phyloP scores from a whole-genome alignment of 2,329 filamentous ascomycete genomes.

The Phialemoniopsis sp. region DNA sequence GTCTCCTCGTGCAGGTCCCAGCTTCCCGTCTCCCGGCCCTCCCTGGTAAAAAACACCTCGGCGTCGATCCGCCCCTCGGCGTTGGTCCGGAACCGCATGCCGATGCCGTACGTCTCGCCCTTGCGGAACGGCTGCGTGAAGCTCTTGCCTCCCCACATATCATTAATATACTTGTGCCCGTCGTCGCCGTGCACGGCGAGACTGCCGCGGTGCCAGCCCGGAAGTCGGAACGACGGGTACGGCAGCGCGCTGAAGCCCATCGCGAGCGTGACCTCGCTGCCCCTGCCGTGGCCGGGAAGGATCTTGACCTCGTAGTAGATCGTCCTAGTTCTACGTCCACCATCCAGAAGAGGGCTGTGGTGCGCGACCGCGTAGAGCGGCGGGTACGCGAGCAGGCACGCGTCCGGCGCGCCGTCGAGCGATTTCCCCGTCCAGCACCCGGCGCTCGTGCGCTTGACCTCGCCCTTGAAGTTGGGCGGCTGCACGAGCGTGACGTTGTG shows the following conservation, averaged over 20 bases:
- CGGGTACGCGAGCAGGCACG: slow-evolving; percentile 61
- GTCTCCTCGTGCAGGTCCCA: slow-evolving; percentile 77
- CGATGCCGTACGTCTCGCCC: slow-evolving; percentile 67
- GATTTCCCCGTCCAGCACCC: slow-evolving; percentile 48
- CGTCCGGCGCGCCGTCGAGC: slow-evolving; percentile 48
- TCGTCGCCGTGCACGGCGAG: slow-evolving; percentile 78
- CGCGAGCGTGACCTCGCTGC: slow-evolving; percentile 47
- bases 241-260: slow-evolving; percentile 70
- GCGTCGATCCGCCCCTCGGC: slow-evolving; percentile 32
- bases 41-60: slow-evolving; percentile 66
- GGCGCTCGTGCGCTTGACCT: slow-evolving; percentile 35
- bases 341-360: slow-evolving; percentile 48
- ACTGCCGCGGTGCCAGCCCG: slow-evolving; percentile 75
- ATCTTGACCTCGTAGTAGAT: slow-evolving; percentile 72
- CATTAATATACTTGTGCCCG: slow-evolving; percentile 71
- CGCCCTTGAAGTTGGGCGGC: slow-evolving; percentile 42
- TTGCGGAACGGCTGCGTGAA: slow-evolving; percentile 61
- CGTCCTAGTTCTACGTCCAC: slow-evolving; percentile 30
- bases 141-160: slow-evolving; percentile 66
- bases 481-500: slow-evolving; percentile 52
- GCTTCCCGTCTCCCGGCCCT: slow-evolving; percentile 53
- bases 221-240: slow-evolving; percentile 73
- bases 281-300: slow-evolving; percentile 26
- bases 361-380: slow-evolving; percentile 62
- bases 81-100: slow-evolving; percentile 54